Base-by-base conservation (phyloP, 768 basidiomycete genomes). In the Lactifluus rugatus region DNA sequence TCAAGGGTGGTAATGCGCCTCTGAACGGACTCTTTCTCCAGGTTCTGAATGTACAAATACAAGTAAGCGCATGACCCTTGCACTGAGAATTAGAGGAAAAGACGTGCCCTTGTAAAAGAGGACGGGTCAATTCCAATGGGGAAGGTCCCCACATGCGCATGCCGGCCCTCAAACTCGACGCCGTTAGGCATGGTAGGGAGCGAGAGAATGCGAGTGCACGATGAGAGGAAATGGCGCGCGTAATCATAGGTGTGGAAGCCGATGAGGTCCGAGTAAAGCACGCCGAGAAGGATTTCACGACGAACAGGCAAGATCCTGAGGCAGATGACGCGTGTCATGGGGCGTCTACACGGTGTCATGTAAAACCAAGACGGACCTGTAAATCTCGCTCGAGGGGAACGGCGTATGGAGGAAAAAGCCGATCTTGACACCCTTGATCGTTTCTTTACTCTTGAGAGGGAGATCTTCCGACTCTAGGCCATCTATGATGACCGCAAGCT, bases 161-260 rank as follows among this genome's bases (percentile, higher is more conserved):
- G 81, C 36, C 93, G 85, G 41, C 95, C 93, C 68, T 92, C 90
- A 66, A 96, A 93, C 69, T 96, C 91, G 64, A 98, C 91, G 45
- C 95, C 93, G 69, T 98, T 98, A 3, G 96, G 96, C 89, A 96
- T 93, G 2, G 96, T 98, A 14, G 92, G 85, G 32, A 98, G 79
- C 34, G 87, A 88, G 39, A 99, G 83, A 64, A 99, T 95, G 46
- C 96, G 88, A 2, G 96, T 97, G 72, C 94, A 97, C 44, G 93
- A 95, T 8, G 95, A 98, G 49, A 99, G 79, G 83, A 99, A 99
- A 72, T 99, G 96, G 42, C 96, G 93, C 2, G 96, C 96, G 68
- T 99, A 99, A 72, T 99, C 96, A 73, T 95, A 99, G 9, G 96
- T 99, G 76, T 99, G 96, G 82, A 98, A 99, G 14, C 96, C 96